Evolutionary conservation across 306 rosid species (phyloP).

Genomic region (Urtica urens): DNA sequence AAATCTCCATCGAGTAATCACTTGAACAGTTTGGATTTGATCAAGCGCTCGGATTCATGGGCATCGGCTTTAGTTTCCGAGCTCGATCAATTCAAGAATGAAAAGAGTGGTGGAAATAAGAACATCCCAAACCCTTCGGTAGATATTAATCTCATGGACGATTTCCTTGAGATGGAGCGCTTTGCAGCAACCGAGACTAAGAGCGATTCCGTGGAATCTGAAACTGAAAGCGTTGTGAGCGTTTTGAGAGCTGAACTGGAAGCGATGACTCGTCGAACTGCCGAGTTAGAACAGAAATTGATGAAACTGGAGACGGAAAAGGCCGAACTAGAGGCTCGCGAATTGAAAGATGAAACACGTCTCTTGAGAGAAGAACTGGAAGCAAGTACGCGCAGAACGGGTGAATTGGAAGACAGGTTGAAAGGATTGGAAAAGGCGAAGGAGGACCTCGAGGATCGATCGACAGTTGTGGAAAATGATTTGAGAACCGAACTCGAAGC

Average conservation of each 20-base stretch:
- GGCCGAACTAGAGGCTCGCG: constrained; percentile 27
- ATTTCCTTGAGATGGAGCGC: constrained; percentile 93
- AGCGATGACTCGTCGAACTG: constrained; percentile 39
- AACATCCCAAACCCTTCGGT: constrained; percentile 39
- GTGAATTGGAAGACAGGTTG: constrained; percentile 39
- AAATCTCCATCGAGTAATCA: constrained; percentile 36
- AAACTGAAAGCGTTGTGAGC: constrained; percentile 27
- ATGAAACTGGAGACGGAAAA: constrained; percentile 40
- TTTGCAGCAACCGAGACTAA: constrained; percentile 45
- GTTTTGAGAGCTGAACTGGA: constrained; percentile 50
- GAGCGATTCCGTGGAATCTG: constrained; percentile 30
- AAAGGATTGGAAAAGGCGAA: constrained; percentile 24
- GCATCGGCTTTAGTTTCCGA: constrained; percentile 59
- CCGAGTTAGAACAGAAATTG: constrained; percentile 44
- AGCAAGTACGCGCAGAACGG: constrained; percentile 9
- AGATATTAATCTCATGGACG: constrained; percentile 80
- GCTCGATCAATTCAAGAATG: constrained; percentile 77
- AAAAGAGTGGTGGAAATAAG: constrained; percentile 31
- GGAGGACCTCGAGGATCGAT: constrained; percentile 18
- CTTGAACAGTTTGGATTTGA: constrained; percentile 35
- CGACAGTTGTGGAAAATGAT: not conserved
- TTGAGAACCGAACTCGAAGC: constrained; percentile 13
- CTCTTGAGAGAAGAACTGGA: not conserved
- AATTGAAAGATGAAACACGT: not conserved
- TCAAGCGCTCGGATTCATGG: constrained; percentile 63